Percentiles rank a stretch among this genome's conserved stretches.
phyloP scores from a whole-genome alignment of 2,329 filamentous ascomycete species.

The Arachnomyces sp. region DNA sequence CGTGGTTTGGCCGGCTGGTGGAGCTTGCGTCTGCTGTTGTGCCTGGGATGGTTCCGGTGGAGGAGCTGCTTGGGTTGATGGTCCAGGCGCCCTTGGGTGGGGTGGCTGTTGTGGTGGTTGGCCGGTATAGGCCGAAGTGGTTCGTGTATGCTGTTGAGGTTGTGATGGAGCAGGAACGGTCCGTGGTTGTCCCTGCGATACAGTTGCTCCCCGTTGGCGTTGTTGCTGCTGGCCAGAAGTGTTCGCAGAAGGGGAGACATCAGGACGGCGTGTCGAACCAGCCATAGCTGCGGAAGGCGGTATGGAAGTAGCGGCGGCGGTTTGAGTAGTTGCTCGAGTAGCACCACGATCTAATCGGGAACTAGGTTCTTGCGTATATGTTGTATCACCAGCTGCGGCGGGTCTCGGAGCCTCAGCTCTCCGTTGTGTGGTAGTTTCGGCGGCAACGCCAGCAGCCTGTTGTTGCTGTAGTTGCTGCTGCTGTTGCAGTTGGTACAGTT shows the following conservation, averaged over 20 bases:
- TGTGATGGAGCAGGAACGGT: conserved; percentile 7
- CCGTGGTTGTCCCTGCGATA: conserved; percentile 11
- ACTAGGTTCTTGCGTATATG: conserved; percentile 2
- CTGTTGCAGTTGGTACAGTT: conserved; percentile 32
- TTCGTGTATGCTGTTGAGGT: conserved; percentile 5
- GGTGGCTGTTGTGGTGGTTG: too few relatives aligned
- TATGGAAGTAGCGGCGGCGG: conserved; percentile 1
- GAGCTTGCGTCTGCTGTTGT: neutral
- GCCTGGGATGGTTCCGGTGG: conserved; percentile 17
- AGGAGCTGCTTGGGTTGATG: neutral
- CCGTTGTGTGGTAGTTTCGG: conserved; percentile 24
- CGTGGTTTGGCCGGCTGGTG: conserved; percentile 1
- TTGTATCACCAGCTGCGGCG: conserved; percentile 1
- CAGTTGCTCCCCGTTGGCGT: conserved; percentile 6
- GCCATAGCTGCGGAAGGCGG: conserved; percentile 1
- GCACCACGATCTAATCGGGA: neutral
- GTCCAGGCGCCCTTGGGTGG: too few relatives aligned
- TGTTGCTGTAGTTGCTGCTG: conserved; percentile 19
- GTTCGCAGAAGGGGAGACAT: conserved; percentile 2
- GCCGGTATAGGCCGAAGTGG: too few relatives aligned
- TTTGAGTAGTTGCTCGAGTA: conserved; percentile 1
- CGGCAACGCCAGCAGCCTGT: conserved; percentile 40
- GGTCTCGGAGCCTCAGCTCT: conserved; percentile 10
- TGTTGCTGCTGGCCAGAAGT: conserved; percentile 6
- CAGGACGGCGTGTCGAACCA: conserved; percentile 1